These are phyloP conservation scores for Santalum album DNA, from an alignment of 164 flowering plant genomes.

Conservation along the genomic window DNA sequence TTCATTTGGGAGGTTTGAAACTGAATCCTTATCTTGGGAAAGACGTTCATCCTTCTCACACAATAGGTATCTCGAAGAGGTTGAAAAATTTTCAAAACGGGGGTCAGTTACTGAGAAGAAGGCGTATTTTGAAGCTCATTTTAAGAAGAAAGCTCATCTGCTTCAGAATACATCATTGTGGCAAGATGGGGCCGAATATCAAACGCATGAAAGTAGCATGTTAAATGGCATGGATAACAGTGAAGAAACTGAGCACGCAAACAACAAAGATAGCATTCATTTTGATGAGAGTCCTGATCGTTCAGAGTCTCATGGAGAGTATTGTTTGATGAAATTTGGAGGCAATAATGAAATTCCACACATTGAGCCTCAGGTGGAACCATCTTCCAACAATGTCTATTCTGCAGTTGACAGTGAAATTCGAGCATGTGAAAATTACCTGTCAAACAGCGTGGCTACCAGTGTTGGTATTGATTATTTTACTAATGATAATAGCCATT, in stretches of 20 bases:
- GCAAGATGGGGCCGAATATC: constrained; percentile 16
- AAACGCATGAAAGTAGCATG: neutral
- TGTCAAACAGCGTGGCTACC: too few species aligned
- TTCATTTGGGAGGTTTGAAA: constrained; percentile 85
- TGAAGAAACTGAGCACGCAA: neutral
- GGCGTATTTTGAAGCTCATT: constrained; percentile 88
- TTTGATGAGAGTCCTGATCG: too few species aligned
- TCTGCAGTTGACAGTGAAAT: too few species aligned
- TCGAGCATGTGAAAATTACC: too few species aligned
- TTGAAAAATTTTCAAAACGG: constrained; percentile 66
- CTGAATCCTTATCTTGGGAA: constrained; percentile 67
- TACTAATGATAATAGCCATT: neutral
- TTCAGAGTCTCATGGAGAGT: too few species aligned
- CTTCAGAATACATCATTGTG: constrained; percentile 28
- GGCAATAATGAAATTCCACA: too few species aligned
- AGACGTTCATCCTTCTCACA: constrained; percentile 77
- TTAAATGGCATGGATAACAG: neutral
- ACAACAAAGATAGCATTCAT: too few species aligned
- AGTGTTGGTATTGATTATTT: too few species aligned
- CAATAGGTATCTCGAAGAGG: constrained; percentile 79
- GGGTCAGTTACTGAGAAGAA: constrained; percentile 77
- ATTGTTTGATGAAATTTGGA: too few species aligned
- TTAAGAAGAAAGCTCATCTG: constrained; percentile 56
- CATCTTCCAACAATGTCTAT: too few species aligned
- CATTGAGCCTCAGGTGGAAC: too few species aligned